phyloP scores from a whole-genome alignment of 2,329 filamentous ascomycete genomes.

The Purpureocillium takamizusanense region DNA sequence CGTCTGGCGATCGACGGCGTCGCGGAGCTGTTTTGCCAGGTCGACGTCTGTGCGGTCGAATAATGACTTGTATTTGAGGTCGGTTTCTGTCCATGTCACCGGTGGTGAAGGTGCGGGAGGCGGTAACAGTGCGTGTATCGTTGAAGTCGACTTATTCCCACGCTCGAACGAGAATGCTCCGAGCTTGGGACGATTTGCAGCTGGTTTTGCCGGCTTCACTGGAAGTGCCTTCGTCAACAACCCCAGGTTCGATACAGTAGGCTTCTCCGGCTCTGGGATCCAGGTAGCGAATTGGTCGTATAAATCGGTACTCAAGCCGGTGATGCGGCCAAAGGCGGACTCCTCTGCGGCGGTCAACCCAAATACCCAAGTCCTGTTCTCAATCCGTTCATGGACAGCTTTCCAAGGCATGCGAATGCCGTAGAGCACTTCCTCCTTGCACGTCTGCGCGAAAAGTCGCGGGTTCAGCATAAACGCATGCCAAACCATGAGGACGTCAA shows the following conservation, averaged over 20 bases:
- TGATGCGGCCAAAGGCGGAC: not conserved
- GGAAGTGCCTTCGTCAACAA: too few species aligned
- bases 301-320: slow-evolving; percentile 2
- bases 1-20: slow-evolving; percentile 25
- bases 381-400: slow-evolving; percentile 7
- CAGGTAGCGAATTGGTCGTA: slow-evolving; percentile 6
- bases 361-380: slow-evolving; percentile 9
- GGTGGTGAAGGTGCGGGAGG: too few species aligned
- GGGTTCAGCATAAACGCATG: slow-evolving; percentile 26
- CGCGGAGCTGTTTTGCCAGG: slow-evolving; percentile 11
- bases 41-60: not conserved
- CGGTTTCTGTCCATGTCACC: too few species aligned
- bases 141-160: too few species aligned
- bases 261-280: not conserved
- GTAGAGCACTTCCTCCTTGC: slow-evolving; percentile 7
- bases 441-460: slow-evolving; percentile 8
- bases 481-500: slow-evolving; percentile 28
- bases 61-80: not conserved
- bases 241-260: too few species aligned
- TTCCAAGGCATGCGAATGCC: slow-evolving; percentile 12
- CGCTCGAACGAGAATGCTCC: too few species aligned
- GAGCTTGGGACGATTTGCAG: too few species aligned
- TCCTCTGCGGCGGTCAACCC: not conserved
- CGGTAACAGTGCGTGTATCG: too few species aligned
- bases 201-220: too few species aligned